These are phyloP conservation scores for Neurospora terricola DNA, from an alignment of 495 filamentous ascomycete species.

Conservation along the genomic window DNA sequence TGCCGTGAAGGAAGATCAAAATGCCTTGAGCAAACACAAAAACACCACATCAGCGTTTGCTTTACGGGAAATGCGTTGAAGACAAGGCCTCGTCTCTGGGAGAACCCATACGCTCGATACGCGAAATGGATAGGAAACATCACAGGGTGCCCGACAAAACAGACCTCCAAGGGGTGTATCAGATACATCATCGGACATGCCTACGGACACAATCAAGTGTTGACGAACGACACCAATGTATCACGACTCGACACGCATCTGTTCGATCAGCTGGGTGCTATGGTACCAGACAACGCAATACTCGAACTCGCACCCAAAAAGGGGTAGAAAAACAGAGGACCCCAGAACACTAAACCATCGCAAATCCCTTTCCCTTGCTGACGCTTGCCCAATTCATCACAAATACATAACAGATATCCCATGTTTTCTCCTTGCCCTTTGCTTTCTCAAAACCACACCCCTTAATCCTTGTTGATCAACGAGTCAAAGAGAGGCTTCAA, in stretches of 20 bases:
- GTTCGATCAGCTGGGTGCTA: background rate
- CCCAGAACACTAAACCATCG: background rate
- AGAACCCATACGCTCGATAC: background rate
- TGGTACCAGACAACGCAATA: background rate
- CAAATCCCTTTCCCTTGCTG: background rate
- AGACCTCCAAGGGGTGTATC: background rate
- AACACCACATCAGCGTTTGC: background rate
- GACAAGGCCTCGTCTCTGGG: background rate
- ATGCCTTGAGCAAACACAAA: background rate
- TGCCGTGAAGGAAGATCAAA: background rate
- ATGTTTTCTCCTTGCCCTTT: background rate
- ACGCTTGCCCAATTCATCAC: background rate
- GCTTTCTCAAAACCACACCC: background rate
- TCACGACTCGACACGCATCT: background rate
- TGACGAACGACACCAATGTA: background rate
- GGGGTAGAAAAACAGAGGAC: background rate
- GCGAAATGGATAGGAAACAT: background rate
- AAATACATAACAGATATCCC: background rate
- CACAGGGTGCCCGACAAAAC: background rate
- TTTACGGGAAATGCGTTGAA: background rate
- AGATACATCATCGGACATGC: background rate
- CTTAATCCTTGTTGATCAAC: constrained; percentile 39
- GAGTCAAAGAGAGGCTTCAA: constrained; percentile 54
- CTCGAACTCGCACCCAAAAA: background rate
- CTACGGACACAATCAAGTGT: background rate